Conservation (phyloP, 148 eudicot species). For the Limonium bicolor region DNA sequence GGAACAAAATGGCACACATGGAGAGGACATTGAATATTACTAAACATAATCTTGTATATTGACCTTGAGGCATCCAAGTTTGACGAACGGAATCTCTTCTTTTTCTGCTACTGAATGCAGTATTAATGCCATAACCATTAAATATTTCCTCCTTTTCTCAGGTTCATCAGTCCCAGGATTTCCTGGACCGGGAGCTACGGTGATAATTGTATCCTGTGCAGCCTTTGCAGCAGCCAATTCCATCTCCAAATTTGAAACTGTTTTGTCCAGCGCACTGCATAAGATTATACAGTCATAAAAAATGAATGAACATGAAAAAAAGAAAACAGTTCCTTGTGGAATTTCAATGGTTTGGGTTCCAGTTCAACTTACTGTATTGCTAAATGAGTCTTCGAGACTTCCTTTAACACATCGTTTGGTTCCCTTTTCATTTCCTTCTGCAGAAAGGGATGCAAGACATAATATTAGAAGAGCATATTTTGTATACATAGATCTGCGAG, state of each 20-base stretch:
- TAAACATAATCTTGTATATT: too few relatives aligned
- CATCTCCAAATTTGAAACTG: constrained; percentile 25
- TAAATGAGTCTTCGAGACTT: constrained; percentile 37
- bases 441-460: background rate
- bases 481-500: too few relatives aligned
- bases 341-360: too few relatives aligned
- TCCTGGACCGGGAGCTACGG: constrained; percentile 15
- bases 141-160: constrained; percentile 11
- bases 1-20: background rate
- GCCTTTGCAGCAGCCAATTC: constrained; percentile 27
- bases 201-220: constrained; percentile 16
- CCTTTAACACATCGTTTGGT: constrained; percentile 26
- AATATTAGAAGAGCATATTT: background rate
- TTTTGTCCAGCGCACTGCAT: constrained; percentile 21
- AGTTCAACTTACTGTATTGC: constrained; percentile 50
- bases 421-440: constrained; percentile 26
- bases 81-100: constrained; percentile 29
- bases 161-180: background rate
- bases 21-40: too few relatives aligned
- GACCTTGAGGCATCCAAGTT: constrained; percentile 33
- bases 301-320: background rate
- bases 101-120: constrained; percentile 31
- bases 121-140: constrained; percentile 26
- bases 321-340: background rate
- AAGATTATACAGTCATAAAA: background rate